Evolutionary conservation across 176 grass and related monocot genomes (phyloP).

Genomic region (Eragrostis curvula): DNA sequence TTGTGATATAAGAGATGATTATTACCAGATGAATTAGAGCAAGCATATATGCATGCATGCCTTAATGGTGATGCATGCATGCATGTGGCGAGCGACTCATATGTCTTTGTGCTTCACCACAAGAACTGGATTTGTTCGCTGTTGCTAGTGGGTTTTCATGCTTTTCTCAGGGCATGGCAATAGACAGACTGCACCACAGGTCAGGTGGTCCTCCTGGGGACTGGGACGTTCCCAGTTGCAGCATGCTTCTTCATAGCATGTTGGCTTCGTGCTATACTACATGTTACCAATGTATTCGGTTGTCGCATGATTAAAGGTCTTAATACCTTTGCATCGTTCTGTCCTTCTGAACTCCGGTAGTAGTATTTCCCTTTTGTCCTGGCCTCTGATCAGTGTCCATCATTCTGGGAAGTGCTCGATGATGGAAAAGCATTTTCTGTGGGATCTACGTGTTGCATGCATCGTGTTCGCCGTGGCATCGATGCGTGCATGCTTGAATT

Average conservation of each 20-base stretch:
- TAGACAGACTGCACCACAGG: too few relatives aligned
- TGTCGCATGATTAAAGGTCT: neutral
- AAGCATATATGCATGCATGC: too few relatives aligned
- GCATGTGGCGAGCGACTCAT: too few relatives aligned
- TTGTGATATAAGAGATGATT: too few relatives aligned
- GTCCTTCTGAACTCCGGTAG: neutral
- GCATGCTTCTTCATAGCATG: neutral
- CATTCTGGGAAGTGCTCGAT: neutral
- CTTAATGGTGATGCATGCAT: too few relatives aligned
- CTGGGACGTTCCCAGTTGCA: neutral
- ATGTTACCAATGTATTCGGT: neutral
- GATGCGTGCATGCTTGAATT: slow-evolving; percentile 25
- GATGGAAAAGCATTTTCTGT: neutral
- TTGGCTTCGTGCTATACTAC: neutral
- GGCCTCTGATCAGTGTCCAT: neutral
- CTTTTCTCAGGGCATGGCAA: too few relatives aligned
- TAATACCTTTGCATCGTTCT: slow-evolving; percentile 4
- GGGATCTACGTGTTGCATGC: slow-evolving; percentile 27
- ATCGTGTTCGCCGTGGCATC: neutral
- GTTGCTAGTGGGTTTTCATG: too few relatives aligned
- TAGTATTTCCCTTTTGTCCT: slow-evolving; percentile 2
- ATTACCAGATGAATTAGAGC: too few relatives aligned
- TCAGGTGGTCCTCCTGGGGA: too few relatives aligned
- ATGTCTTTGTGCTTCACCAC: too few relatives aligned
- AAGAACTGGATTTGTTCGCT: too few relatives aligned